Evolutionary conservation across 202 grass and related monocot genomes (phyloP).

Genomic region (Dendrocalamus latiflorus): DNA sequence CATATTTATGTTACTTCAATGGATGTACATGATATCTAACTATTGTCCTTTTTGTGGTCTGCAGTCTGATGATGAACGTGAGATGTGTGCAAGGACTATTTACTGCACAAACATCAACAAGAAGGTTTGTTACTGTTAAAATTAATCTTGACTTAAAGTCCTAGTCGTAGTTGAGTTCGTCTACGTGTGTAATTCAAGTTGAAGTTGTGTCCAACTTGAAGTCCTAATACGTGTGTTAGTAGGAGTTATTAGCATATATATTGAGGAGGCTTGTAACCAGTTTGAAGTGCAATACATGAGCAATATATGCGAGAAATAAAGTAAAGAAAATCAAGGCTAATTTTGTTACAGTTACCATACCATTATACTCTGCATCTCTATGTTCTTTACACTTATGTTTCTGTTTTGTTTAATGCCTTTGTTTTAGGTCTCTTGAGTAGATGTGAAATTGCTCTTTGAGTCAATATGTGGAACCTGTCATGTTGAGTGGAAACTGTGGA

Average conservation of each 20-base stretch:
- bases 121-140: conserved; percentile 61
- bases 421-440: conserved; percentile 80
- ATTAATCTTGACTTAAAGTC: no score
- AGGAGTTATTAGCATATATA: no score
- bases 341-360: conserved; percentile 5
- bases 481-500: no score
- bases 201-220: no score
- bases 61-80: neutral
- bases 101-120: conserved; percentile 99
- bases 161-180: no score
- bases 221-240: no score
- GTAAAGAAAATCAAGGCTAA: no score
- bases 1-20: neutral
- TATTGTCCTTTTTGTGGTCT: neutral
- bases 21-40: neutral
- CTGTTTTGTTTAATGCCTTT: conserved; percentile 23
- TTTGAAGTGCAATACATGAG: no score
- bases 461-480: conserved; percentile 64
- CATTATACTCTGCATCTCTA: neutral
- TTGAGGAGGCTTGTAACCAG: no score
- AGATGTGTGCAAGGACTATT: conserved; percentile 67
- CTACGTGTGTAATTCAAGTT: no score
- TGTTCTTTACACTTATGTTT: conserved; percentile 15
- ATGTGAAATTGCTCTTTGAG: conserved; percentile 97
- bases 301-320: no score